Percentiles rank a stretch among this genome's conserved stretches.
Conservation (phyloP, 176 grass and related monocot genomes). For the Bromus sterilis region DNA sequence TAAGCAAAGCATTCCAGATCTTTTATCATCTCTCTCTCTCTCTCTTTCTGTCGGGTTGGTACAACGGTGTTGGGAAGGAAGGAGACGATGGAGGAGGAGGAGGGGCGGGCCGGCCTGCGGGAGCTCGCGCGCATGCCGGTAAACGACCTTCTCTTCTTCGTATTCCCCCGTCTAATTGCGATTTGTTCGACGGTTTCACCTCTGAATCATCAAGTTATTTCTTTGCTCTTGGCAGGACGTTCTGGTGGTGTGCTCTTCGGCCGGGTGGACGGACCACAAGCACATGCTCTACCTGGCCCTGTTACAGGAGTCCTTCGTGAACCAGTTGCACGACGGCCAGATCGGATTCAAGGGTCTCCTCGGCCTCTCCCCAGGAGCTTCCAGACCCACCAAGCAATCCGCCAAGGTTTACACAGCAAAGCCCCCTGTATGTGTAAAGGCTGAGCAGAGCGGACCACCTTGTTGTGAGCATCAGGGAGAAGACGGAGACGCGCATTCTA, state of each 20-base stretch:
- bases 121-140: constrained; percentile 31
- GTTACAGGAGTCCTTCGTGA: constrained; percentile 68
- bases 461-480: constrained; percentile 6
- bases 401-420: constrained; percentile 28
- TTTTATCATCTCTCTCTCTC: background rate
- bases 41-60: background rate
- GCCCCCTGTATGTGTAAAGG: constrained; percentile 13
- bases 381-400: constrained; percentile 5
- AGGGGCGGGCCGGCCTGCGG: constrained; percentile 2
- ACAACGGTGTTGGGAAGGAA: background rate
- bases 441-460: constrained; percentile 11
- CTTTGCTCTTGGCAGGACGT: constrained; percentile 32
- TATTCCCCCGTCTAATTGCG: background rate
- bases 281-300: constrained; percentile 73
- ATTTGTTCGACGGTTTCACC: background rate
- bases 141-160: background rate
- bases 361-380: constrained; percentile 18
- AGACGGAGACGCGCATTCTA: background rate
- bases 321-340: constrained; percentile 33
- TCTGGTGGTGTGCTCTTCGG: constrained; percentile 32
- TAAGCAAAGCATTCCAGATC: background rate
- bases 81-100: constrained; percentile 24
- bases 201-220: constrained; percentile 1
- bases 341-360: constrained; percentile 33
- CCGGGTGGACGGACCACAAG: constrained; percentile 80